Base-by-base conservation (phyloP, 2,329 filamentous ascomycete species). In the Setomelanomma holmii region DNA sequence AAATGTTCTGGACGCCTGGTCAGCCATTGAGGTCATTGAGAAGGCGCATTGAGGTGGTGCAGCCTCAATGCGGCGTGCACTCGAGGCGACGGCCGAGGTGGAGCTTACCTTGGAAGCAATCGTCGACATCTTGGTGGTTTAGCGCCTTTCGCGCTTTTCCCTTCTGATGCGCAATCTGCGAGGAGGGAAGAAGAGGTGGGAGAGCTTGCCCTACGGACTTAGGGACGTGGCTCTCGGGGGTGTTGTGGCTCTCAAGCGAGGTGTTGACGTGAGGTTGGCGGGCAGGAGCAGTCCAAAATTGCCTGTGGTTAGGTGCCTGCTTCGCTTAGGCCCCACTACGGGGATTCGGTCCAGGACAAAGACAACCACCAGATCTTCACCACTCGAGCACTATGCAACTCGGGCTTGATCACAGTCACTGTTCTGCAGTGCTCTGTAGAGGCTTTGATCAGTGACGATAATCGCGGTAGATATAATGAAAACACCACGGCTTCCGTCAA, bases 1-100 rank as follows among this genome's bases (percentile, higher is more conserved):
- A 98, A 76, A 90, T 88, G 86, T 99, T 99, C 95, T 98, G 66
- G 43, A 51, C 56, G 48, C 41, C 41, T 56, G 55, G 67, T 82
- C 67, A 83, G 78, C 61, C 49, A 41, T 52, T 49, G 34, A 14
- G 40, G 35, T 36, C 34, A 45, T 43, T 45, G 27, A 39, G 36
- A 45, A 19, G 38, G 33, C 36, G 30, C 8, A 20, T 10, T 17
- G 14, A 35, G 11, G 21, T 27, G 17, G 11, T 50, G 53, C 46
- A 51, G 35, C 45, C 35, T 40, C 49, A 53, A 57, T 55, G 53
- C 49, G 45, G 53, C 49, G 54, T 43, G 49, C 44, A 50, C 45
- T 41, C 44, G 42, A 33, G 27, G 36, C 42, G 44, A 45, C 40
- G 43, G 42, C 45, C 48, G 53, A 53, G 48, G 57, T 47, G 50